These are phyloP conservation scores for Lipomyces sp. DNA, from an alignment of 805 yeast species.

Conservation along the genomic window DNA sequence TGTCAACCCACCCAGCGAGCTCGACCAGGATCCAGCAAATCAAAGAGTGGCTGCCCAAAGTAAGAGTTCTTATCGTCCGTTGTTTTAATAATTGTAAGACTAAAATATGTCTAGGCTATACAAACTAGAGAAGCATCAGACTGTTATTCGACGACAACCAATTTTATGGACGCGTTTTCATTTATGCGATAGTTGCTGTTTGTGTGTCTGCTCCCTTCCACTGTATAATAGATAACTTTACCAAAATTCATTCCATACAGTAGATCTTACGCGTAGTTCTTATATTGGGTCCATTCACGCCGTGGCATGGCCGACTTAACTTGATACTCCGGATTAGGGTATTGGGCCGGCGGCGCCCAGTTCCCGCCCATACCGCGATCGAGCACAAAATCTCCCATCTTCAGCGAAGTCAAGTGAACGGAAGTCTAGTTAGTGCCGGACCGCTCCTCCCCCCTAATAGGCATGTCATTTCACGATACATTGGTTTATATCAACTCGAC, in stretches of 20 bases:
- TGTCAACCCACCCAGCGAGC: slow-evolving; percentile 90
- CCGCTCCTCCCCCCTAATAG: no score
- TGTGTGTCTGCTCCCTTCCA: not conserved
- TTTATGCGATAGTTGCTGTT: not conserved
- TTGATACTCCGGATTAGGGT: no score
- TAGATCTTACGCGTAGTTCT: no score
- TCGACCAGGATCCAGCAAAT: slow-evolving; percentile 72
- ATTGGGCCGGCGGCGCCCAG: no score
- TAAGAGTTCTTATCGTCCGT: not conserved
- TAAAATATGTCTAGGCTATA: not conserved
- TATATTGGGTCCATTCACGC: no score
- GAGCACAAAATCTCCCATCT: no score
- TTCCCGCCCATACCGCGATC: no score
- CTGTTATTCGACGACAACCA: not conserved
- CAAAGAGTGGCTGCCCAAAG: slow-evolving; percentile 55
- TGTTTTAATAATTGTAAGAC: slow-evolving; percentile 7
- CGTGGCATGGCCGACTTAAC: no score
- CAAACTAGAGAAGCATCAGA: not conserved
- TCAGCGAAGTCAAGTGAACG: no score
- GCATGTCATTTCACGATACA: slow-evolving; percentile 35
- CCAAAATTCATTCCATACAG: no score
- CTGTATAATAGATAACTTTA: no score
- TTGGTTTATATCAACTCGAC: slow-evolving; percentile 34
- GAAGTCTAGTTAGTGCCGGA: no score
- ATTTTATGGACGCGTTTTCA: not conserved